phyloP scores from a whole-genome alignment of 2,329 filamentous ascomycete species.

The Teratosphaeria pseudoeucalypti region DNA sequence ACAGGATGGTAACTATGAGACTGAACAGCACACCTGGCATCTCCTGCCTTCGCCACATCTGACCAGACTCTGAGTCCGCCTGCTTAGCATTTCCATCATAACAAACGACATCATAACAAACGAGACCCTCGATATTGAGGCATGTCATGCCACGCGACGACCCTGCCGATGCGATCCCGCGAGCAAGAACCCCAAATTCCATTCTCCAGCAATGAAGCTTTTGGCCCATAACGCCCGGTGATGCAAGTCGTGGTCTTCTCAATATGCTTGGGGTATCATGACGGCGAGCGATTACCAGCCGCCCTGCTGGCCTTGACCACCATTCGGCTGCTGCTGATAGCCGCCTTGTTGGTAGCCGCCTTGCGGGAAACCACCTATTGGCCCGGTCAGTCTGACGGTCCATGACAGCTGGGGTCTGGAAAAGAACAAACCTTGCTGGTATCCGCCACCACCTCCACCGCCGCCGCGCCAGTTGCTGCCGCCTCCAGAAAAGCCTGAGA shows the following conservation, averaged over 20 bases:
- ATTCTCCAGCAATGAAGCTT: background rate
- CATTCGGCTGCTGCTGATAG: constrained; percentile 14
- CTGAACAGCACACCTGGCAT: background rate
- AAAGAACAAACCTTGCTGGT: constrained; percentile 4
- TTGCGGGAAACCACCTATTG: constrained; percentile 18
- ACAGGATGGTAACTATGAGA: background rate
- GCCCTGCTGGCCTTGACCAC: constrained; percentile 9
- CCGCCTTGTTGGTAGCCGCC: constrained; percentile 20
- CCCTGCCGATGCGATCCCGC: background rate
- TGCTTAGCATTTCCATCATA: background rate
- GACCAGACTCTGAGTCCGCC: background rate
- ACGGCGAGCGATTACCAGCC: constrained; percentile 5
- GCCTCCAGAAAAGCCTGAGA: constrained; percentile 4
- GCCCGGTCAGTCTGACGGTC: background rate
- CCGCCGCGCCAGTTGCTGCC: constrained; percentile 20
- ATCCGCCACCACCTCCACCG: constrained; percentile 10
- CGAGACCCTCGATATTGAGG: background rate
- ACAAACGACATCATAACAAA: background rate
- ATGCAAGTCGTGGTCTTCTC: background rate
- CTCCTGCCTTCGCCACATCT: background rate
- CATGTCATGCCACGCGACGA: background rate
- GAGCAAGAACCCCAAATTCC: background rate
- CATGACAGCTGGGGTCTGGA: background rate
- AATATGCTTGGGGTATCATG: background rate
- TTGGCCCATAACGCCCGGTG: background rate